Evolutionary conservation across 768 basidiomycete species (phyloP).

Genomic region (Auriculariales sp.): DNA sequence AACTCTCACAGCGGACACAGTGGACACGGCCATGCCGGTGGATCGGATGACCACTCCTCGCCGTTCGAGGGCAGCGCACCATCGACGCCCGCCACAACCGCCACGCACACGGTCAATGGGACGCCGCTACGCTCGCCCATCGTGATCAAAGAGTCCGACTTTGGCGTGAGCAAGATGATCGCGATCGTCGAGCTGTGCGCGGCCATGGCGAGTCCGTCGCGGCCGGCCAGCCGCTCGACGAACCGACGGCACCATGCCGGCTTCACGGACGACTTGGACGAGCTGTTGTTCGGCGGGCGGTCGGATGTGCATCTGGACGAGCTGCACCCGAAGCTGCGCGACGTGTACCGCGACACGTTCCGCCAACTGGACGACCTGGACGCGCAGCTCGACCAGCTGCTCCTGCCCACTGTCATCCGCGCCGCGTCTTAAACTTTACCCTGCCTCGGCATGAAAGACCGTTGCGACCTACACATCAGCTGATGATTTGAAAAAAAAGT

Average conservation of each 20-base stretch:
- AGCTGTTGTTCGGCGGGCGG: constrained; percentile 53
- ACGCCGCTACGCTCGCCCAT: constrained; percentile 33
- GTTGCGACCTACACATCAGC: too few relatives aligned
- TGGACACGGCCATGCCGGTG: background rate
- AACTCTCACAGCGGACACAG: too few relatives aligned
- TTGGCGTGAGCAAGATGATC: constrained; percentile 77
- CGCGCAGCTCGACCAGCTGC: too few relatives aligned
- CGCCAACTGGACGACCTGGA: constrained; percentile 70
- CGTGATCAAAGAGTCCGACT: constrained; percentile 68
- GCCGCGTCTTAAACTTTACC: too few relatives aligned
- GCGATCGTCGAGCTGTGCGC: constrained; percentile 66
- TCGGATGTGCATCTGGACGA: constrained; percentile 43
- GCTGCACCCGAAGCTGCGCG: constrained; percentile 56
- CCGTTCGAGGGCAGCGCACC: constrained; percentile 2
- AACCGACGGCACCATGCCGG: constrained; percentile 20
- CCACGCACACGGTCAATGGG: constrained; percentile 15
- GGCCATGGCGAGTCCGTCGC: constrained; percentile 18
- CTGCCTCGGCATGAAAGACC: too few relatives aligned
- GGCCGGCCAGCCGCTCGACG: constrained; percentile 18
- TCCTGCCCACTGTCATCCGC: too few relatives aligned
- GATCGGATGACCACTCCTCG: background rate
- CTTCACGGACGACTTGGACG: constrained; percentile 55
- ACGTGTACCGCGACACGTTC: constrained; percentile 56
- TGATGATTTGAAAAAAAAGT: too few relatives aligned
- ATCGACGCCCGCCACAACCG: constrained; percentile 8